Evolutionary conservation across 2,329 filamentous ascomycete species (phyloP).

Genomic region (Trichoderma harzianum): DNA sequence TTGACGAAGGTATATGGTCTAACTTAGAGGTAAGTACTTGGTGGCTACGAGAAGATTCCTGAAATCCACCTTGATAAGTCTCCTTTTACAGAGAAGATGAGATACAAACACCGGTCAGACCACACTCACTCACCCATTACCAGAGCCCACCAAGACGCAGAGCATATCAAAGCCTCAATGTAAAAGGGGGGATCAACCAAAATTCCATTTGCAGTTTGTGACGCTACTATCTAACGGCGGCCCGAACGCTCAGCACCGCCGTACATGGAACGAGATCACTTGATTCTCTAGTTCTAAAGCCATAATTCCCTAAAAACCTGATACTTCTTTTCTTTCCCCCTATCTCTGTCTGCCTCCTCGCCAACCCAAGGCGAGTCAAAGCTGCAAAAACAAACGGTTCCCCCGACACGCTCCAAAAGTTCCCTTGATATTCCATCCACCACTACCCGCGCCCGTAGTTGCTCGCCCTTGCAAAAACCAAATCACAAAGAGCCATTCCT

Average conservation of each 20-base stretch:
- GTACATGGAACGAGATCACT: constrained; percentile 30
- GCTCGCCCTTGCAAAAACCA: constrained; percentile 2
- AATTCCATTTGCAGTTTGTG: constrained; percentile 15
- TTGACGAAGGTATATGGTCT: no score
- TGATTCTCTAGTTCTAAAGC: constrained; percentile 30
- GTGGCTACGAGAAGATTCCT: no score
- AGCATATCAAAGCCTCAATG: not conserved
- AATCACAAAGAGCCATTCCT: constrained; percentile 13
- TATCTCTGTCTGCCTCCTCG: not conserved
- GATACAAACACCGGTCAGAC: not conserved
- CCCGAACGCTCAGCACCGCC: constrained; percentile 1
- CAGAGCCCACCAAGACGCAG: not conserved
- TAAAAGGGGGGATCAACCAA: constrained; percentile 5
- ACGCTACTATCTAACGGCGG: constrained; percentile 10
- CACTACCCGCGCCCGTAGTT: constrained; percentile 17
- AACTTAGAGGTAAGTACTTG: no score
- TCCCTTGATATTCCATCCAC: constrained; percentile 24
- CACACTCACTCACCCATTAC: not conserved
- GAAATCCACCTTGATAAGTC: not conserved
- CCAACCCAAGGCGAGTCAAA: not conserved
- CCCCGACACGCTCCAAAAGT: constrained; percentile 29
- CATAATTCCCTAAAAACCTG: not conserved
- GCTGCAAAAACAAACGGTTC: constrained; percentile 23
- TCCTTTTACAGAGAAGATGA: no score
- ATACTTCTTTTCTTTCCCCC: not conserved